These are phyloP conservation scores for Talaromyces nanjingensis DNA, from an alignment of 495 filamentous ascomycete species.

Conservation along the genomic window DNA sequence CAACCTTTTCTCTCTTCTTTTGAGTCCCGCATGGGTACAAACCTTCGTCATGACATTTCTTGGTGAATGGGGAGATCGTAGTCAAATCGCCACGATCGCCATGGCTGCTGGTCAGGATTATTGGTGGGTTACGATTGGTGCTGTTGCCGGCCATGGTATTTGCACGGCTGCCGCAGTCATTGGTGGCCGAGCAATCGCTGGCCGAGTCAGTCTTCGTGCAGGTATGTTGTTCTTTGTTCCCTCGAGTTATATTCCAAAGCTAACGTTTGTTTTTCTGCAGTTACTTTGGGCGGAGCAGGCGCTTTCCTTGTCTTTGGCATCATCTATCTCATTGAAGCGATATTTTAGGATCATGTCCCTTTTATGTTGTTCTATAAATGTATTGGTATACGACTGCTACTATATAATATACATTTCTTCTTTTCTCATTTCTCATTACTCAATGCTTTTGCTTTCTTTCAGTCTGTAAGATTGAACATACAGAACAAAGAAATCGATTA, in stretches of 20 bases:
- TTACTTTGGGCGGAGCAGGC: slow-evolving; percentile 88
- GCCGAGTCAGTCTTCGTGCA: slow-evolving; percentile 89
- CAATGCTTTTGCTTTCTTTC: neutral
- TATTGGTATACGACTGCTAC: neutral
- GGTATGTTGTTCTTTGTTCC: slow-evolving; percentile 55
- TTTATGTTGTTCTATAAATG: slow-evolving; percentile 2
- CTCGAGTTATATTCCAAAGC: slow-evolving; percentile 5
- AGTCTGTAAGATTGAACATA: neutral
- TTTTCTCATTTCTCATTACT: neutral
- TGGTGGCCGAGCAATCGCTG: slow-evolving; percentile 86
- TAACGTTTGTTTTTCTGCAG: slow-evolving; percentile 36
- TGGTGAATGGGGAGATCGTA: slow-evolving; percentile 96
- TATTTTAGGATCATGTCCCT: slow-evolving; percentile 37
- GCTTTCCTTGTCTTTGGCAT: slow-evolving; percentile 87
- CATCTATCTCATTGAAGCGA: slow-evolving; percentile 80
- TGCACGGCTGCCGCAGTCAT: slow-evolving; percentile 93
- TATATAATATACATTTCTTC: neutral
- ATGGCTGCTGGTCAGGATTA: slow-evolving; percentile 99
- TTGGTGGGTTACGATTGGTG: slow-evolving; percentile 95
- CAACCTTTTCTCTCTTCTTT: slow-evolving; percentile 79
- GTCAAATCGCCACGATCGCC: slow-evolving; percentile 96
- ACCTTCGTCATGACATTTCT: slow-evolving; percentile 99
- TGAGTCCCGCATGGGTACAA: slow-evolving; percentile 97
- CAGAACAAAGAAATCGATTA: neutral
- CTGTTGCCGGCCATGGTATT: slow-evolving; percentile 75